phyloP scores from a whole-genome alignment of 495 filamentous ascomycete species.

The Neurospora hispaniola region DNA sequence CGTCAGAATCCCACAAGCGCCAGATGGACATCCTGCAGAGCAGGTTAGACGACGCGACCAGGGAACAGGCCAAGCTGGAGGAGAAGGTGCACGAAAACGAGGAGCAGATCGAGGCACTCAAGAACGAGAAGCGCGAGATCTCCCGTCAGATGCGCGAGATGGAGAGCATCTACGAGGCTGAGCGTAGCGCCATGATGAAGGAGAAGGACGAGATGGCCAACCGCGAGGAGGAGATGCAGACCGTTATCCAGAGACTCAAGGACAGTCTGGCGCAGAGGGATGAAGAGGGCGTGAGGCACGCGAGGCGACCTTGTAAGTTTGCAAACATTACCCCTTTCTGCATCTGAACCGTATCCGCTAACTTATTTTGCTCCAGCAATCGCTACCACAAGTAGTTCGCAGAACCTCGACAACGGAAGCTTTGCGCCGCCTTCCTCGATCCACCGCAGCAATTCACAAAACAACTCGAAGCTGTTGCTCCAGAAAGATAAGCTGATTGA shows the following conservation, averaged over 20 bases:
- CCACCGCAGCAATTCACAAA: constrained; percentile 70
- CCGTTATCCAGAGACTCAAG: constrained; percentile 80
- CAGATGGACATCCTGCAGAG: constrained; percentile 77
- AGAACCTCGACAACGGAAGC: constrained; percentile 50
- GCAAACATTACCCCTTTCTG: neutral
- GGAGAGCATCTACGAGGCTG: constrained; percentile 80
- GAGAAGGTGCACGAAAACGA: constrained; percentile 76
- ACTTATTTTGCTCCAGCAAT: constrained; percentile 8
- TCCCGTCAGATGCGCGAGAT: constrained; percentile 75
- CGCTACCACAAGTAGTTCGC: constrained; percentile 43
- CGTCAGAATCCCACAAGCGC: constrained; percentile 70
- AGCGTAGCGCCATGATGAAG: constrained; percentile 75
- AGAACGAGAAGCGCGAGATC: constrained; percentile 68
- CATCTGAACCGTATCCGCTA: neutral
- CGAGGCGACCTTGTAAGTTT: constrained; percentile 55
- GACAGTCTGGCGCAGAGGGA: constrained; percentile 71
- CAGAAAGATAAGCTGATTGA: constrained; percentile 97
- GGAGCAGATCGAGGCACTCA: constrained; percentile 64
- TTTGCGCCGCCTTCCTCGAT: constrained; percentile 82
- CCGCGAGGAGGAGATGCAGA: constrained; percentile 79
- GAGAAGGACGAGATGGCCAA: constrained; percentile 82
- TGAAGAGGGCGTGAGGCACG: constrained; percentile 50
- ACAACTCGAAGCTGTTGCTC: constrained; percentile 74
- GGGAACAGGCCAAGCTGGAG: constrained; percentile 77
- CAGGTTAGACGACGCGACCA: constrained; percentile 72